These are phyloP conservation scores for Fagus sylvatica DNA, from an alignment of 306 rosid genomes.

Conservation along the genomic window DNA sequence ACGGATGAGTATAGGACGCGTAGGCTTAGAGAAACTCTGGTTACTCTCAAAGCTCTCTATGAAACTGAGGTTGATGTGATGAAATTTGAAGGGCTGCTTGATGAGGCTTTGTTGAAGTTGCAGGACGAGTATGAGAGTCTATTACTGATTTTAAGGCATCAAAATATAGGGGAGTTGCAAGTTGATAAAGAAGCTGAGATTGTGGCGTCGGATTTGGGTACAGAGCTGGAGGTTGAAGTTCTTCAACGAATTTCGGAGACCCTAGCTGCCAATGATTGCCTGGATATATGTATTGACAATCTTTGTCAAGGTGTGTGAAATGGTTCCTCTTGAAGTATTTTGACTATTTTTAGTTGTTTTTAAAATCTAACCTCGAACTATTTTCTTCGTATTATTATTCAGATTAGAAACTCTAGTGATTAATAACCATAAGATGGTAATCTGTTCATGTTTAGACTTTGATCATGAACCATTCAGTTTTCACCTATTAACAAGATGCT, in stretches of 20 bases:
- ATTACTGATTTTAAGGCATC: constrained; percentile 53
- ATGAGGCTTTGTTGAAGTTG: constrained; percentile 65
- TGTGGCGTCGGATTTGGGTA: constrained; percentile 44
- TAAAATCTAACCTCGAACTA: no score
- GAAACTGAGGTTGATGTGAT: constrained; percentile 73
- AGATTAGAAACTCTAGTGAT: no score
- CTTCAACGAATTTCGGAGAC: constrained; percentile 54
- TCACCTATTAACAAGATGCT: no score
- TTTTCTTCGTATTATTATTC: no score
- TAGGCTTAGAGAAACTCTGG: constrained; percentile 66
- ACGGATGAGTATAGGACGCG: constrained; percentile 54
- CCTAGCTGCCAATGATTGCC: constrained; percentile 71
- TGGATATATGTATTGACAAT: constrained; percentile 89
- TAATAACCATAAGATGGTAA: no score
- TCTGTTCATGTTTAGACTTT: no score
- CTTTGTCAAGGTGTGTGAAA: constrained; percentile 62
- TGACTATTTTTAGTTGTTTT: no score
- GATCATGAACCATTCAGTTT: no score
- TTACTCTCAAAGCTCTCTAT: constrained; percentile 64
- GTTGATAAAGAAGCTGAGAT: constrained; percentile 20
- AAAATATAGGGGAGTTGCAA: constrained; percentile 20
- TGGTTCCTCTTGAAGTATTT: background rate
- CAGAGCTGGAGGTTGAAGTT: constrained; percentile 58
- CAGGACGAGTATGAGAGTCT: constrained; percentile 77
- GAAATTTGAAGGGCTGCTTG: constrained; percentile 82